Conservation (phyloP, 768 basidiomycete genomes). For the Kwoniella dendrophila region DNA sequence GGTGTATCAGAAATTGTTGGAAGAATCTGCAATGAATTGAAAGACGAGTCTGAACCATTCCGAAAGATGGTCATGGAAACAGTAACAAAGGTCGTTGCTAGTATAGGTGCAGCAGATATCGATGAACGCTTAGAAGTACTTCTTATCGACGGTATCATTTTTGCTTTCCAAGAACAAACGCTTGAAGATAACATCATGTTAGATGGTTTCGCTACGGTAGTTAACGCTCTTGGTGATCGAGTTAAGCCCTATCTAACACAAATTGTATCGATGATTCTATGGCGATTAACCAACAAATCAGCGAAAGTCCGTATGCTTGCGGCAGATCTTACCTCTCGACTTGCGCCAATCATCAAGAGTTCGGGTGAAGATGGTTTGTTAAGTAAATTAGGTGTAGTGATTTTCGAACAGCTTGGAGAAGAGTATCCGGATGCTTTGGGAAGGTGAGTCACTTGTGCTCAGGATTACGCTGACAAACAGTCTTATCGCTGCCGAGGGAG, state of each 20-base stretch:
- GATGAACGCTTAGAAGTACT: conserved; percentile 93
- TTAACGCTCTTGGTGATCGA: conserved; percentile 89
- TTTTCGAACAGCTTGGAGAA: conserved; percentile 98
- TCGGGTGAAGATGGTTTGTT: conserved; percentile 95
- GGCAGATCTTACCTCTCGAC: conserved; percentile 92
- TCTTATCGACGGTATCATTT: conserved; percentile 97
- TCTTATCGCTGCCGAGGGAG: conserved; percentile 97
- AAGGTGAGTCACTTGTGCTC: conserved; percentile 56
- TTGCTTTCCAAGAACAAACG: conserved; percentile 99
- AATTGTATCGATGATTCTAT: conserved; percentile 97
- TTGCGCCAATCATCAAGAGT: conserved; percentile 97
- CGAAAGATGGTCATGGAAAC: conserved; percentile 99
- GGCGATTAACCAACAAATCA: conserved; percentile 99
- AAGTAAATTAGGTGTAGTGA: conserved; percentile 91
- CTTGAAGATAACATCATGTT: conserved; percentile 99
- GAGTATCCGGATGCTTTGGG: conserved; percentile 99
- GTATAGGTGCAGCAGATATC: conserved; percentile 93
- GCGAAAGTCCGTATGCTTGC: conserved; percentile 99
- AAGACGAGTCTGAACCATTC: conserved; percentile 62
- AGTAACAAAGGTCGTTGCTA: conserved; percentile 91
- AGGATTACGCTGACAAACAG: conserved; percentile 59
- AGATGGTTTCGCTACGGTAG: conserved; percentile 96
- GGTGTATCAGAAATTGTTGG: conserved; percentile 97
- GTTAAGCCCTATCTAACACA: conserved; percentile 98
- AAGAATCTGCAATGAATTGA: conserved; percentile 81